Percentiles rank a stretch among this genome's conserved stretches.
These are phyloP conservation scores for Cavenderia fasciculata DNA, from an alignment of 78 protist genomes.

Conservation along the genomic window DNA sequence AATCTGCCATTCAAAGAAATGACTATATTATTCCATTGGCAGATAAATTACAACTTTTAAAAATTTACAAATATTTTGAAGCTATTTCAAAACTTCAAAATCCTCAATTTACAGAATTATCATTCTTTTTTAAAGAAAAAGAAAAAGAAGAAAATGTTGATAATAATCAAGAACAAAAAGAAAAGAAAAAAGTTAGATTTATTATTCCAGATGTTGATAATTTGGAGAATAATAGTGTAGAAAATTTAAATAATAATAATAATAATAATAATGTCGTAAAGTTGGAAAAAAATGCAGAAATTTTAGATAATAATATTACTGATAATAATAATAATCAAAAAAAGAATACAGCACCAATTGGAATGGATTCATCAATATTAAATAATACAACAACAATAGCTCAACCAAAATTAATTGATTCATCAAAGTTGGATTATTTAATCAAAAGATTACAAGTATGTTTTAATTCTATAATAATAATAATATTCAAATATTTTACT, in stretches of 20 bases:
- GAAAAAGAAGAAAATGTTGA: too few species aligned
- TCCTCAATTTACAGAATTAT: neutral
- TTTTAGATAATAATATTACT: neutral
- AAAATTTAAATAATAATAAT: neutral
- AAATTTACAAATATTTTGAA: conserved; percentile 21
- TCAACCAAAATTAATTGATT: neutral
- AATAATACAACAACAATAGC: neutral
- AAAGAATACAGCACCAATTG: neutral
- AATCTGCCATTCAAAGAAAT: neutral
- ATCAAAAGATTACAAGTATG: conserved; percentile 7
- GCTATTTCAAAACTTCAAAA: neutral
- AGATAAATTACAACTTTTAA: conserved; percentile 27
- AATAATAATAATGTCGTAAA: too few species aligned
- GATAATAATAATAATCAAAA: conserved; percentile 1
- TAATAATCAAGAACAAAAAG: too few species aligned
- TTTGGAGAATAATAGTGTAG: too few species aligned
- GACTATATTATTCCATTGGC: conserved; percentile 27
- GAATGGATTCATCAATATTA: too few species aligned
- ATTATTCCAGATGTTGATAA: too few species aligned
- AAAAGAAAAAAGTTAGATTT: neutral
- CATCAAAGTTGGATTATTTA: conserved; percentile 28
- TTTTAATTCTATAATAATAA: neutral
- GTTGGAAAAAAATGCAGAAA: neutral
- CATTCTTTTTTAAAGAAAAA: neutral
- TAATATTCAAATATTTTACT: neutral